A percentile compares a stretch with the other conserved stretches of the same genome.
Conservation (phyloP, 495 filamentous ascomycete species). For the Tuber magnatum region DNA sequence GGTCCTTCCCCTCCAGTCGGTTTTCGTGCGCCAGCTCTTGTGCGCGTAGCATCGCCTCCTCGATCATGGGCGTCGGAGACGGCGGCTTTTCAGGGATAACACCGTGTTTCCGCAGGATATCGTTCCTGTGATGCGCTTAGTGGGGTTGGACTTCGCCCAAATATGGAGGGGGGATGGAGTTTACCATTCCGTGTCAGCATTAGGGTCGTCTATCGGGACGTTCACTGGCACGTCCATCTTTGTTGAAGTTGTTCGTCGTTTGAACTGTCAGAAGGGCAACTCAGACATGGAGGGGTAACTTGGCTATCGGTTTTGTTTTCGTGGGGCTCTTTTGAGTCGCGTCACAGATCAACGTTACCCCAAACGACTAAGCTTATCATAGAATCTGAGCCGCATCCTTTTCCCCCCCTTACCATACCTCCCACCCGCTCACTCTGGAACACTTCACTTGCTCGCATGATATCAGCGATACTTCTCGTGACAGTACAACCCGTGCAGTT, state of each 20-base stretch:
- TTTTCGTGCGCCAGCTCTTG: conserved; percentile 77
- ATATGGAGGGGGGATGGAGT: conserved; percentile 9
- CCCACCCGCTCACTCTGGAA: neutral
- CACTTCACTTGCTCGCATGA: neutral
- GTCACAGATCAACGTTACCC: conserved; percentile 21
- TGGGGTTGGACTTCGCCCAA: neutral
- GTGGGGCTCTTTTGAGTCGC: conserved; percentile 31
- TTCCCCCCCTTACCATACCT: neutral
- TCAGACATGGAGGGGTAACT: conserved; percentile 7
- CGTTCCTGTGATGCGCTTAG: conserved; percentile 61
- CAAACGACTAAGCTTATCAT: neutral
- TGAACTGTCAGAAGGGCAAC: conserved; percentile 18
- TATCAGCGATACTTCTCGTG: neutral
- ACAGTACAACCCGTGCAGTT: neutral
- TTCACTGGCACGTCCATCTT: conserved; percentile 41
- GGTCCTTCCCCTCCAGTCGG: conserved; percentile 80
- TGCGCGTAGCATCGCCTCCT: conserved; percentile 85
- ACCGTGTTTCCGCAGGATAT: conserved; percentile 93
- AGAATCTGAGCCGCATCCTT: neutral
- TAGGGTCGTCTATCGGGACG: conserved; percentile 88
- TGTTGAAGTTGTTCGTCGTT: conserved; percentile 10
- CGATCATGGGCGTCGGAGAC: conserved; percentile 85
- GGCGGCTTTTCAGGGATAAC: conserved; percentile 94
- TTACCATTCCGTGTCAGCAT: conserved; percentile 97
- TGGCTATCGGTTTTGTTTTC: neutral